Evolutionary conservation across 202 grass and related monocot species (phyloP), one percentile per base, ranked within the genome.

Genomic region (Digitaria exilis): DNA sequence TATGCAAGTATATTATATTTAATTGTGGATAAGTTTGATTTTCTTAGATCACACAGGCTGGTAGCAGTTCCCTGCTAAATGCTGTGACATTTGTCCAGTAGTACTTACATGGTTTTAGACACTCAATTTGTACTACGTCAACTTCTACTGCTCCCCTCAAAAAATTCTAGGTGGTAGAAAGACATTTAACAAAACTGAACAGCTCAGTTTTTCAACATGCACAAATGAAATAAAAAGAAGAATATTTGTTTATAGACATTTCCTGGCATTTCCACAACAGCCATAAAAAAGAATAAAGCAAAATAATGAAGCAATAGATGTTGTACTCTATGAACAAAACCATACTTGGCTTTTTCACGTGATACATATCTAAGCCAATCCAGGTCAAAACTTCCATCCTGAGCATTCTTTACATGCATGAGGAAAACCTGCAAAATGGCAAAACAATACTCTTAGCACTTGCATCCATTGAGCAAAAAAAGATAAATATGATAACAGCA

Each of bases 381-480:
- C 32, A 98, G 83, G 72, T 98, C 87, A 64, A 98, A 86, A 65
- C 74, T 98, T 84, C 85, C 89, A 93, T 95, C 89, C 90, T 95
- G 92, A 67, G 93, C 89, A 71, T 80, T 91, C 26, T 85, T 76
- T 84, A 95, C 71, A 67, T 93, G 91, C 29, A 49, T 80, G 21
- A 98, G 86, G 65, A 98, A 90, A 45, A 70, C 85, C 96, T 98
- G 79, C 39, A 76, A 64, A 88, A 92, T 44, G 60, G 43, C 65
- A 82, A 86, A 85, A 15, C 4, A 29, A 66, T 46, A 48, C 18
- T 63, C 46, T 72, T 81, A 78, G 54, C 13, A 49, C 26, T 77
- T 72, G 48, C 18, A 16, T 51, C 41, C 37, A 60, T n/a, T 65
- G 73, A 75, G 86, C 14, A 73, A 73, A 71, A n/a, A 77, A 18